These are phyloP conservation scores for Cryoendolithus antarcticus DNA, from an alignment of 2,329 filamentous ascomycete species.

Conservation along the genomic window DNA sequence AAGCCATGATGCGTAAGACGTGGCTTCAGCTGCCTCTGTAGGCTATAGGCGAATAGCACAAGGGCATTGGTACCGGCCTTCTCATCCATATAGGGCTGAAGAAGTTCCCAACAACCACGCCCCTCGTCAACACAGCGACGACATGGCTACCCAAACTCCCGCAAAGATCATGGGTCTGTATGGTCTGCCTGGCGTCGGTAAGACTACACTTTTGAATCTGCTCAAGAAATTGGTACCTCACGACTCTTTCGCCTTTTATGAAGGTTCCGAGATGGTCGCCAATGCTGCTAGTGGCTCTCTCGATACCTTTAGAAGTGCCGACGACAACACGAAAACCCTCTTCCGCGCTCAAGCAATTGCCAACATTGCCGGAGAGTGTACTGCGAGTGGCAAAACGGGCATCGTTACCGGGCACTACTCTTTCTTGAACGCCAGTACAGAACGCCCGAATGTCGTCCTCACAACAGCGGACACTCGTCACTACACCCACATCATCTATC, in stretches of 20 bases:
- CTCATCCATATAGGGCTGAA: too few relatives aligned
- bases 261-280: constrained; percentile 40
- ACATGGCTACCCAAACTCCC: too few relatives aligned
- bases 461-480: constrained; percentile 34
- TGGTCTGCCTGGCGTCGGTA: constrained; percentile 43
- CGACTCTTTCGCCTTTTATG: constrained; percentile 34
- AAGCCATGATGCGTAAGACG: too few relatives aligned
- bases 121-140: too few relatives aligned
- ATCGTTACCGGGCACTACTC: constrained; percentile 46
- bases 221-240: constrained; percentile 26
- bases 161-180: constrained; percentile 41
- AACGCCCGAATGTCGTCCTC: constrained; percentile 20
- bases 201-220: constrained; percentile 33
- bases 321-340: constrained; percentile 19
- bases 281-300: constrained; percentile 36
- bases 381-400: constrained; percentile 22
- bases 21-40: too few relatives aligned
- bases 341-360: constrained; percentile 37
- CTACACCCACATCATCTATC: constrained; percentile 49
- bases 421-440: constrained; percentile 35
- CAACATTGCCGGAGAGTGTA: constrained; percentile 29
- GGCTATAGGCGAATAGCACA: too few relatives aligned
- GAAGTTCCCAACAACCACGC: too few relatives aligned
- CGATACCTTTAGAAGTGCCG: constrained; percentile 31
- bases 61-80: too few relatives aligned